Conservation (phyloP, 306 rosid species). For the Trichosanthes truncata region DNA sequence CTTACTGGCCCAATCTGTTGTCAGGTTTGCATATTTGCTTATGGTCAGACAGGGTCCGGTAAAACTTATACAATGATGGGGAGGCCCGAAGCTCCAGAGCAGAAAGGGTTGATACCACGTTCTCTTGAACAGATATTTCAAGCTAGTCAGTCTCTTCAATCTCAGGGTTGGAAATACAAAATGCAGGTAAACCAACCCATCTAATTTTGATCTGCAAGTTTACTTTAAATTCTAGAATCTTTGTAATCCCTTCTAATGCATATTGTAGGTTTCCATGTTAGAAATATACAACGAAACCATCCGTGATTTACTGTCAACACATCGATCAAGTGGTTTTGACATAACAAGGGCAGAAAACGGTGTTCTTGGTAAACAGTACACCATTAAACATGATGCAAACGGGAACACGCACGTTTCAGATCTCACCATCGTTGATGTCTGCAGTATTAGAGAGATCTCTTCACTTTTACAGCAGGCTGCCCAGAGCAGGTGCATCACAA, state of each 20-base stretch:
- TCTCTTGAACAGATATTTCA: slow-evolving; percentile 87
- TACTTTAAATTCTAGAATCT: neutral
- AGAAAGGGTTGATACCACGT: slow-evolving; percentile 89
- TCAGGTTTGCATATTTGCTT: slow-evolving; percentile 95
- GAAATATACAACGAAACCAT: slow-evolving; percentile 92
- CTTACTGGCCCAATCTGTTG: slow-evolving; percentile 18
- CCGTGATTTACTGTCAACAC: slow-evolving; percentile 66
- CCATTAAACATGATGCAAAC: slow-evolving; percentile 79
- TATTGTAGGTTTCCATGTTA: slow-evolving; percentile 62
- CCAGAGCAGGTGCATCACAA: slow-evolving; percentile 53
- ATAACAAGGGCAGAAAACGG: slow-evolving; percentile 41
- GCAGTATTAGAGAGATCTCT: slow-evolving; percentile 72
- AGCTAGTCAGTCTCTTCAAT: slow-evolving; percentile 59
- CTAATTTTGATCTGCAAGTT: slow-evolving; percentile 4
- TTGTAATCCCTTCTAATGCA: neutral
- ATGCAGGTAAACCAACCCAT: slow-evolving; percentile 53
- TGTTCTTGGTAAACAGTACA: slow-evolving; percentile 61
- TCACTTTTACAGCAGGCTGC: slow-evolving; percentile 86
- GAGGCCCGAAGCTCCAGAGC: slow-evolving; percentile 57
- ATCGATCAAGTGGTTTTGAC: slow-evolving; percentile 44
- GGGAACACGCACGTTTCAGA: slow-evolving; percentile 84
- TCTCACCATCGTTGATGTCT: slow-evolving; percentile 69
- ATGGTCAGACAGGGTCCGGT: slow-evolving; percentile 96
- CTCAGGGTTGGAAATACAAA: slow-evolving; percentile 81
- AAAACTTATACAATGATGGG: slow-evolving; percentile 97